Evolutionary conservation across 202 grass and related monocot species (phyloP), one percentile per base, ranked within the genome.

Genomic region (Miscanthus sacchariflorus): DNA sequence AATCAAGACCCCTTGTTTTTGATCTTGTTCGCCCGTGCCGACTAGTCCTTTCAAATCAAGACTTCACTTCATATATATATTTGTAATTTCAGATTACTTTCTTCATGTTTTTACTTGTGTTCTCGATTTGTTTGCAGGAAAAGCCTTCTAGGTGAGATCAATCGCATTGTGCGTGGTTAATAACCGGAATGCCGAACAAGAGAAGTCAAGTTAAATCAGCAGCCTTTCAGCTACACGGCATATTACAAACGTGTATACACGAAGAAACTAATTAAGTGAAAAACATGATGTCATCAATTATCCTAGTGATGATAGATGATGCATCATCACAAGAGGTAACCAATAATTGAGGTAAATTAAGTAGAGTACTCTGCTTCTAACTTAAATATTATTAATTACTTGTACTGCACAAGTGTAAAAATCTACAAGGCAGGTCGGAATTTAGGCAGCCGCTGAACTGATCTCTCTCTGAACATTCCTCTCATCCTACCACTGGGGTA

Each of bases 371-470:
- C 8, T 64, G 59, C 14, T 30, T 76, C 44, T 76, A 75, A 1
- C 13, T 76, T 10, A 33, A 24, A 24, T 64, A 24, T 64, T 64
- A 18, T 50, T 13, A 44, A 3, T 24, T 18, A 30, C 73, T 50
- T 50, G 25, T 52, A 52, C 74, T 77, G 48, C 46, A 56, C 48
- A 56, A 77, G 50, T 54, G 46, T 56, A 36, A 52, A 76, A 77
- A 19, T 77, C 10, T 58, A 77, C 49, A 77, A 38, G 49, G 49
- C 75, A 38, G 49, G 49, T 58, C 75, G 50, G 74, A 59, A 59
- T 56, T 21, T 39, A 13, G 9, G 49, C 50, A 17, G 17, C 27
- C 27, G 74, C 15, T 54, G 44, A 28, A 6, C 25, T 61, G 58
- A 12, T 28, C 10, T 75, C 72, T 30, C 72, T 50, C 44, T 48